Conservation (phyloP, 139 green algal genomes). For the Chlamydomonas sp. region DNA sequence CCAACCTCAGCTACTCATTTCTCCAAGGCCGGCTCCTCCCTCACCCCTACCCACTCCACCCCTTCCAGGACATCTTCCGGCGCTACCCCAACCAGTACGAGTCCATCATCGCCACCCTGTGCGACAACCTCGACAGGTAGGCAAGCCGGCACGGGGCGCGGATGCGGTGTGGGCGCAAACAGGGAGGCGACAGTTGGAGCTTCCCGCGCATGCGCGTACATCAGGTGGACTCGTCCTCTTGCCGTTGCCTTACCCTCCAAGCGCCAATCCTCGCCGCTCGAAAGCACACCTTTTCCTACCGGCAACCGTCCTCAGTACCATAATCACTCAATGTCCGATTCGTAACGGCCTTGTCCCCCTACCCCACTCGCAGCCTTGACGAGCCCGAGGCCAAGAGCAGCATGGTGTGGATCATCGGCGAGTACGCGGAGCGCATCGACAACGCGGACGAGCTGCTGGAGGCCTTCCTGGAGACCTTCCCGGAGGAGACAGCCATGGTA, state of each 20-base stretch:
- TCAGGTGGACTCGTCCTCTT: too few relatives aligned
- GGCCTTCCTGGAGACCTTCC: constrained; percentile 96
- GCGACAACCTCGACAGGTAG: constrained; percentile 91
- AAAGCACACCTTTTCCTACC: too few relatives aligned
- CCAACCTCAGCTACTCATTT: neutral
- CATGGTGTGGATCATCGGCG: constrained; percentile 98
- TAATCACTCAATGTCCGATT: too few relatives aligned
- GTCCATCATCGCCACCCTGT: constrained; percentile 94
- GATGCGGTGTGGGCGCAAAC: neutral
- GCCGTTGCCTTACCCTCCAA: too few relatives aligned
- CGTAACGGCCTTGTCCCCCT: too few relatives aligned
- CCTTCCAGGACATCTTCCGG: constrained; percentile 89
- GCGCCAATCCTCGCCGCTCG: too few relatives aligned
- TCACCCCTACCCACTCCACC: neutral
- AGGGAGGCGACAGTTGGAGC: neutral
- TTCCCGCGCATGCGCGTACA: neutral
- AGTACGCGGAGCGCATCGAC: constrained; percentile 99
- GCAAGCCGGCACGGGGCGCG: neutral
- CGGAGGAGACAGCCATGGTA: constrained; percentile 87
- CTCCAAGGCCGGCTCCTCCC: neutral
- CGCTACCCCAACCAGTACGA: constrained; percentile 96
- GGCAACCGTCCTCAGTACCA: too few relatives aligned
- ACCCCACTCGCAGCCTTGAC: constrained; percentile 72
- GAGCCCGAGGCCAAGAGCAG: constrained; percentile 96
- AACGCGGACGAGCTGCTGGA: constrained; percentile 98